Evolutionary conservation across 2,329 filamentous ascomycete species (phyloP), one percentile per base, ranked within the genome.

Genomic region (Cadophora sp.): DNA sequence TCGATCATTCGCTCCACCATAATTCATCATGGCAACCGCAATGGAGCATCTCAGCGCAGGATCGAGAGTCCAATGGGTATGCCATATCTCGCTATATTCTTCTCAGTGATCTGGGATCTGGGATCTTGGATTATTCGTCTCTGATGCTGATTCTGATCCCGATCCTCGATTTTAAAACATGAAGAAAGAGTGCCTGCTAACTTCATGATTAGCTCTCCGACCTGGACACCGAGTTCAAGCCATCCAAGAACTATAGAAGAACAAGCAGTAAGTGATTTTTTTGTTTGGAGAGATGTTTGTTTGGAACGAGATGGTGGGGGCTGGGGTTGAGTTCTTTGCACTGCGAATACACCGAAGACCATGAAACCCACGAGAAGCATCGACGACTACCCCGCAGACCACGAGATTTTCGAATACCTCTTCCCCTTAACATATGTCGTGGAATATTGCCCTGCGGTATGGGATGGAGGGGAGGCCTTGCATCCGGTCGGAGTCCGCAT

Each of bases 241-340:
- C 95, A 67, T 87, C 91, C 77, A 92, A 91, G 83, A 94, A 97
- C 86, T 97, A 96, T 84, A 93, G 96, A 79, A 91, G 96, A 76
- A 97, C 95, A 72, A 97, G 94, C 79, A 99, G 62, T 64, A 64
- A 64, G 62, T 64, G 29, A 6, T 56, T 19, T 48, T 46, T 99
- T 85, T 97, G 99, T 83, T 94, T 95, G 86, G 34, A 98, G 27
- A 9, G 24, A 16, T 14, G 24, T 22, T 37, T 37, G 9, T 56
- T 55, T 43, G 6, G 43, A 40, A 24, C 22, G 9, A 37, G 8
- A 8, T 3, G 8, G 7, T 9, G 29, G 27, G 31, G 55, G 29
- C 8, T 26, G 6, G 29, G 19, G 4, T 5, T 9, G 11, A 3
- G n/a, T 19, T 22, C 24, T 22, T 40, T 37, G n/a, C 55, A 58